These are phyloP conservation scores for Anisodus acutangulus DNA, from an alignment of 257 asterid species.

Conservation along the genomic window DNA sequence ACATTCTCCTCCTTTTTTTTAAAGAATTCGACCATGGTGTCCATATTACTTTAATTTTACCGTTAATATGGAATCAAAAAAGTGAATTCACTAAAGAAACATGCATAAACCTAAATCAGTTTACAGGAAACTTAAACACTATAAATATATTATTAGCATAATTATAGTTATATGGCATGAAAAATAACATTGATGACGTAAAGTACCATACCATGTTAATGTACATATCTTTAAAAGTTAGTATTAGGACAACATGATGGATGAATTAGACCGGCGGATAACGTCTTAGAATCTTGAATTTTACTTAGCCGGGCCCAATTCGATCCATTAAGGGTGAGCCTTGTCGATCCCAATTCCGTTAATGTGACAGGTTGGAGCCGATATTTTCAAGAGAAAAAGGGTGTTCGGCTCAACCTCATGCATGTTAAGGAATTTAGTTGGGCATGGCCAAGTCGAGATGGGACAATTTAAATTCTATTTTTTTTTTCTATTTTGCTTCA, in stretches of 20 bases:
- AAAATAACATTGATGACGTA: neutral
- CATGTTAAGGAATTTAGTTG: too few species aligned
- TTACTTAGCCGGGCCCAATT: too few species aligned
- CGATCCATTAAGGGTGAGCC: too few species aligned
- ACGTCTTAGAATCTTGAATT: neutral
- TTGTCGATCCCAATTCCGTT: too few species aligned
- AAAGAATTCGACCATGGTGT: conserved; percentile 24
- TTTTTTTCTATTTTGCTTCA: too few species aligned
- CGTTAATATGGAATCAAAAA: neutral
- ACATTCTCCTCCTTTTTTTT: conserved; percentile 7
- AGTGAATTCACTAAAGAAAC: neutral
- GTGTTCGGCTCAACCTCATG: too few species aligned
- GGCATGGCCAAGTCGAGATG: too few species aligned
- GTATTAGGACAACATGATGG: too few species aligned
- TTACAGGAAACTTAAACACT: neutral
- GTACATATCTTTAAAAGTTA: neutral
- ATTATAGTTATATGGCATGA: neutral
- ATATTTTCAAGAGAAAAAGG: too few species aligned
- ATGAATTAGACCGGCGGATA: neutral
- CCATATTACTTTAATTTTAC: conserved; percentile 17
- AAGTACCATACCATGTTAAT: neutral
- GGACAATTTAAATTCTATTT: too few species aligned
- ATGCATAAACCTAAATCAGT: neutral
- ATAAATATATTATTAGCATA: neutral
- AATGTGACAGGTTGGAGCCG: too few species aligned